phyloP scores from a whole-genome alignment of 768 basidiomycete genomes.

The Rhodocollybia butyracea region DNA sequence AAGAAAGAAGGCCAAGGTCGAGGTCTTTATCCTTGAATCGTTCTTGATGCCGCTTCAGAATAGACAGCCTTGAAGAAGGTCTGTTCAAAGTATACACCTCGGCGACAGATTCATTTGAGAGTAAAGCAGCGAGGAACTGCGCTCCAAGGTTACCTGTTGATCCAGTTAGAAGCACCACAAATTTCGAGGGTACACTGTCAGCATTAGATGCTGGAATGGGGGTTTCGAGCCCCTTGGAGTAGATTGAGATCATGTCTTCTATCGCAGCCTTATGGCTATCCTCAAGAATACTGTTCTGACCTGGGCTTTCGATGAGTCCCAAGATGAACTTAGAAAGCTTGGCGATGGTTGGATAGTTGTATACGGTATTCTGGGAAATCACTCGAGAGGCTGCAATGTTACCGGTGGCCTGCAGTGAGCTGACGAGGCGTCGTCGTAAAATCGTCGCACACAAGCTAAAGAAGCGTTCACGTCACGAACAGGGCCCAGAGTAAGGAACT shows the following conservation, averaged over 20 bases:
- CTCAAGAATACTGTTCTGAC: background rate
- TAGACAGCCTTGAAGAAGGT: constrained; percentile 12
- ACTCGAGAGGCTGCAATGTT: constrained; percentile 15
- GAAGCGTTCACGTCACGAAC: constrained; percentile 15
- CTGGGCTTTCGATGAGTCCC: background rate
- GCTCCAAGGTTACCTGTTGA: constrained; percentile 40
- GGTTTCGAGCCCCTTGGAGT: constrained; percentile 15
- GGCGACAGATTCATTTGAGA: constrained; percentile 17
- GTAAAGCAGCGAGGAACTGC: constrained; percentile 27
- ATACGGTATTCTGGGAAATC: constrained; percentile 20
- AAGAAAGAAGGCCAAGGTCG: constrained; percentile 21
- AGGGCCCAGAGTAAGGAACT: background rate
- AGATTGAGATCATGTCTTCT: constrained; percentile 37
- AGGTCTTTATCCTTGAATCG: constrained; percentile 29
- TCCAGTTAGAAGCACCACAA: constrained; percentile 35
- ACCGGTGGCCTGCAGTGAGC: constrained; percentile 22
- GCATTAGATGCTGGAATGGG: background rate
- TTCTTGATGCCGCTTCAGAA: constrained; percentile 15
- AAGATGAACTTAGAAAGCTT: constrained; percentile 20
- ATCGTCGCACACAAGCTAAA: constrained; percentile 18
- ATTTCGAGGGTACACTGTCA: constrained; percentile 3
- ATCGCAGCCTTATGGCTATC: constrained; percentile 21
- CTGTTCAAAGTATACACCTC: background rate
- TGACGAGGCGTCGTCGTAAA: constrained; percentile 33
- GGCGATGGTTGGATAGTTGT: constrained; percentile 23